Conservation (phyloP, 257 asterid genomes). For the Leonotis leonurus region DNA sequence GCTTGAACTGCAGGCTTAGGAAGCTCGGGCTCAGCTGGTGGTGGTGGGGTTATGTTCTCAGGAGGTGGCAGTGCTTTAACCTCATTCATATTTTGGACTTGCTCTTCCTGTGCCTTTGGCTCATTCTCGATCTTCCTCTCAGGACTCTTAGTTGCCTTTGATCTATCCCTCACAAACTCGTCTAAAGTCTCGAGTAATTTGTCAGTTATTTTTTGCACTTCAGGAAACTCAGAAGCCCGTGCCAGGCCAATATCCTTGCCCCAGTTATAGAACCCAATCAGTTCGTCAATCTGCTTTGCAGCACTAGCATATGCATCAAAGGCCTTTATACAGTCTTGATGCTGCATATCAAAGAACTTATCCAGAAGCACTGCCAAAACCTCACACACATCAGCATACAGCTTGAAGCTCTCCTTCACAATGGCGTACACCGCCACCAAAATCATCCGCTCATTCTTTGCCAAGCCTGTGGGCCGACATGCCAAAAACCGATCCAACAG, state of each 20-base stretch:
- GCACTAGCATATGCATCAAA: conserved; percentile 67
- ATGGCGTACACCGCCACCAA: conserved; percentile 60
- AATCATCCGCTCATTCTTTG: conserved; percentile 69
- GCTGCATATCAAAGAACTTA: conserved; percentile 73
- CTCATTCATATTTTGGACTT: conserved; percentile 52
- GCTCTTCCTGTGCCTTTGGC: conserved; percentile 40
- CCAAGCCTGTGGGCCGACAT: conserved; percentile 63
- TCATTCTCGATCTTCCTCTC: conserved; percentile 45
- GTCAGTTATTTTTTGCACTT: conserved; percentile 68
- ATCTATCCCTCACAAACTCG: conserved; percentile 81
- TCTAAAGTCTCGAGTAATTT: conserved; percentile 73
- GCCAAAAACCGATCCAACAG: conserved; percentile 65
- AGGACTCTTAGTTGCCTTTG: conserved; percentile 61
- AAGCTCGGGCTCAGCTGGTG: conserved; percentile 44
- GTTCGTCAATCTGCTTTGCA: conserved; percentile 76
- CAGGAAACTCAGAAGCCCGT: conserved; percentile 66
- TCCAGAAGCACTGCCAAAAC: conserved; percentile 66
- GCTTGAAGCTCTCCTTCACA: conserved; percentile 65
- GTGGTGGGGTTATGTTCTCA: conserved; percentile 50
- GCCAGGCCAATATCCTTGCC: conserved; percentile 74
- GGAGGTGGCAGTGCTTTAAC: conserved; percentile 79
- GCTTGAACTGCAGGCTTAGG: conserved; percentile 42
- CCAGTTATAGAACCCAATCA: conserved; percentile 61
- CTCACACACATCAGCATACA: conserved; percentile 74
- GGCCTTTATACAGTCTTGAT: conserved; percentile 68